Evolutionary conservation across 2,329 filamentous ascomycete genomes (phyloP), one percentile per base, ranked within the genome.

Genomic region (Fusarium sp.): DNA sequence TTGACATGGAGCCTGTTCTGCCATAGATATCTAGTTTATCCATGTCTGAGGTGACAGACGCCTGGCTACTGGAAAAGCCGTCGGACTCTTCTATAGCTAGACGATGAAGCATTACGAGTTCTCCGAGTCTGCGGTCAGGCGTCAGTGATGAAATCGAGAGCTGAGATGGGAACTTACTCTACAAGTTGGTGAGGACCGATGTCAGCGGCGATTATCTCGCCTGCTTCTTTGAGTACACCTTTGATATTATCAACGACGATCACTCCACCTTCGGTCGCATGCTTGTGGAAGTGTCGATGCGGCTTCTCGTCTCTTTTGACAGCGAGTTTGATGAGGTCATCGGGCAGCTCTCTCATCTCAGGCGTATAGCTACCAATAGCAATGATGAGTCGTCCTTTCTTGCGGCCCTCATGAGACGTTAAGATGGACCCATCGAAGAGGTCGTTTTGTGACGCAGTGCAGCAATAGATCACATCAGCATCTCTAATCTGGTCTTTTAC

Each of bases 391-490:
- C 92, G 80, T 3, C 91, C 91, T 76, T 92, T 93, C 69, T 86
- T 88, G 31, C 91, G 81, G 0, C 89, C 92, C 70, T 92, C 90
- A 8, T 87, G 85, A 57, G 86, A 91, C 0, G 92, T 97, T 51
- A 98, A 84, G 64, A 92, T 89, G 13, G 85, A 78, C 11, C 83
- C 84, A 52, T 94, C 92, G 75, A 98, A 98, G 2, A 98, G 82
- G 2, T 92, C 92, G 34, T 87, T 83, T 0, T 85, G 87, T 1
- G 90, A 91, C 0, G 94, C 93, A 2, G 94, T 97, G 70, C 93
- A 97, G 81, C 93, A 95, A 81, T 97, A 96, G 38, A 98, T 92
- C 11, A 92, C 91, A 73, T 96, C 93, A 1, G 92, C 88, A 10
- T 87, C 88, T 38, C 89, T 83, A 51, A 98, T 84, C 50, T 93